A percentile compares a stretch with the other conserved stretches of the same genome.
Conservation (phyloP, 345 rosid species). For the Moricandia arvensis region DNA sequence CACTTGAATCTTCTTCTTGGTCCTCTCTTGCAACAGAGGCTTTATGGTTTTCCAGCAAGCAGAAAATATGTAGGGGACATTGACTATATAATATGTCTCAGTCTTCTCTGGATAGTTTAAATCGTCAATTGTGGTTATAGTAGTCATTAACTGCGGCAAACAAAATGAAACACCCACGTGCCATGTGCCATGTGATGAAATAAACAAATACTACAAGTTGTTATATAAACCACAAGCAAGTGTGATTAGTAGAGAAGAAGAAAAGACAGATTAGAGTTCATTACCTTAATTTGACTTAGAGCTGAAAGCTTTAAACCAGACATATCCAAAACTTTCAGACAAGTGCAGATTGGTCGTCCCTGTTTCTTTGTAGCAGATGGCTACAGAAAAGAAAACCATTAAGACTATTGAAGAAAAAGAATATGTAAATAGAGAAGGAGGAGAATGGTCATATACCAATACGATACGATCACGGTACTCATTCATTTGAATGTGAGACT, state of each 20-base stretch:
- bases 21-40: conserved; percentile 94
- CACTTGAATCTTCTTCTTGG: conserved; percentile 85
- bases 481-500: conserved; percentile 97
- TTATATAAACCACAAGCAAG: background rate
- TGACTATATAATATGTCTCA: conserved; percentile 79
- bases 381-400: conserved; percentile 39
- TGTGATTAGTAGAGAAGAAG: background rate
- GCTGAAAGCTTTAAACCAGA: conserved; percentile 91
- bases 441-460: conserved; percentile 51
- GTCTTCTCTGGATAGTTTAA: conserved; percentile 97
- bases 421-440: too few species aligned
- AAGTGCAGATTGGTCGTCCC: conserved; percentile 65
- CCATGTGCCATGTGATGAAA: background rate
- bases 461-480: conserved; percentile 91
- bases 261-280: conserved; percentile 7
- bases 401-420: too few species aligned
- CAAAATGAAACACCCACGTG: background rate
- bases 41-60: conserved; percentile 94
- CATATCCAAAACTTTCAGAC: conserved; percentile 95
- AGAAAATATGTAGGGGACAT: conserved; percentile 86
- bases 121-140: conserved; percentile 81
- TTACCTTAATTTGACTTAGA: conserved; percentile 84
- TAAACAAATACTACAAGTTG: background rate
- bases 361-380: conserved; percentile 72
- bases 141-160: conserved; percentile 72